These are phyloP conservation scores for Penicillium sp. DNA, from an alignment of 2,329 filamentous ascomycete genomes.

Conservation along the genomic window DNA sequence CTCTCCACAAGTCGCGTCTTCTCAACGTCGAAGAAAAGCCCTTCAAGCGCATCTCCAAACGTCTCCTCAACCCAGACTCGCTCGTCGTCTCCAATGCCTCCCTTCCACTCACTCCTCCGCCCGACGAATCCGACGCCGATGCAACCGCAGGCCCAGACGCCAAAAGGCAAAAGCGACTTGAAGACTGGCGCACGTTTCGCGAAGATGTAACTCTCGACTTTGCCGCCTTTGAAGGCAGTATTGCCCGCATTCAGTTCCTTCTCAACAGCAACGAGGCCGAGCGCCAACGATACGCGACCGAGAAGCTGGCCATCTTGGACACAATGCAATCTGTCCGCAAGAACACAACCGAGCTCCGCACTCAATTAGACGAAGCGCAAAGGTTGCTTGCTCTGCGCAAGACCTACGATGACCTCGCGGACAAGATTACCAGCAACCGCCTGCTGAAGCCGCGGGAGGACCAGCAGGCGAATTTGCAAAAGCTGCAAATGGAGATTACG, in stretches of 20 bases:
- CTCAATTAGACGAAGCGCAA: constrained; percentile 78
- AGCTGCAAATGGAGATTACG: constrained; percentile 85
- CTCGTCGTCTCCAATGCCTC: constrained; percentile 64
- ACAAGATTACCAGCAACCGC: constrained; percentile 82
- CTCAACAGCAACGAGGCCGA: constrained; percentile 82
- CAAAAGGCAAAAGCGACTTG: constrained; percentile 57
- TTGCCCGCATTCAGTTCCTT: constrained; percentile 86
- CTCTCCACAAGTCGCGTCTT: constrained; percentile 85
- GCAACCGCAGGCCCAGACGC: constrained; percentile 52
- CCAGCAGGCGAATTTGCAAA: constrained; percentile 75
- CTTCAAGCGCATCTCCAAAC: constrained; percentile 86
- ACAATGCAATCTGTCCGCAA: constrained; percentile 79
- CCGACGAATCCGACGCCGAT: constrained; percentile 60
- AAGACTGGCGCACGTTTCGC: constrained; percentile 71
- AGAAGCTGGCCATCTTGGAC: constrained; percentile 77
- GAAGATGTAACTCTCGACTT: constrained; percentile 89
- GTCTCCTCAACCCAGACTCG: constrained; percentile 72
- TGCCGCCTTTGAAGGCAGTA: constrained; percentile 82
- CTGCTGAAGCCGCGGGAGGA: constrained; percentile 84
- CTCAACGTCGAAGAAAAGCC: constrained; percentile 91
- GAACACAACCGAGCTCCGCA: constrained; percentile 73
- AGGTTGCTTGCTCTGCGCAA: constrained; percentile 78
- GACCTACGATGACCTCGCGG: constrained; percentile 84
- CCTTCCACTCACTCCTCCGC: constrained; percentile 69
- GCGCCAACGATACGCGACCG: constrained; percentile 79